Percentiles rank a stretch among this genome's conserved stretches.
These are phyloP conservation scores for Globisporangium rhizosaccharum DNA, from an alignment of 352 stramenopile species.

Conservation along the genomic window DNA sequence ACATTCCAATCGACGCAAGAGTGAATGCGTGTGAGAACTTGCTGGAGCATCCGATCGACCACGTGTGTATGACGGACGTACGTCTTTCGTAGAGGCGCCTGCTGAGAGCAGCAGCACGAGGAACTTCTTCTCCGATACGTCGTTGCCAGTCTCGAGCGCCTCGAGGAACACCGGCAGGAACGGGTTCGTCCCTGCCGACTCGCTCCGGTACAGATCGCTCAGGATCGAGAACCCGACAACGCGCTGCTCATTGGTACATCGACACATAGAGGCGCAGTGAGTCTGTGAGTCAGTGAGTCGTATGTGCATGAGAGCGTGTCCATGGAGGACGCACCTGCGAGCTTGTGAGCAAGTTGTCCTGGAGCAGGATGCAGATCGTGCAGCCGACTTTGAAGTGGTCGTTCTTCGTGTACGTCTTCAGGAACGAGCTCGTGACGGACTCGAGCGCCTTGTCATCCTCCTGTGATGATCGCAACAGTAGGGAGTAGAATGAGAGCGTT, in stretches of 20 bases:
- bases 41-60: not conserved
- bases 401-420: slow-evolving; percentile 83
- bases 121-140: slow-evolving; percentile 78
- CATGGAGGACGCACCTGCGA: slow-evolving; percentile 48
- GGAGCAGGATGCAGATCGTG: slow-evolving; percentile 85
- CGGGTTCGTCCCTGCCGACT: slow-evolving; percentile 71
- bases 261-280: not conserved
- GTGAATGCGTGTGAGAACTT: not conserved
- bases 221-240: slow-evolving; percentile 86
- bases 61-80: slow-evolving; percentile 16
- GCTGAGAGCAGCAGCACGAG: slow-evolving; percentile 60
- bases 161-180: slow-evolving; percentile 87
- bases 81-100: slow-evolving; percentile 39
- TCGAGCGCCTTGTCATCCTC: slow-evolving; percentile 84
- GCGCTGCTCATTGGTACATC: slow-evolving; percentile 32
- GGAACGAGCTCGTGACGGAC: slow-evolving; percentile 59
- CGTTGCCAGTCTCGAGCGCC: slow-evolving; percentile 64
- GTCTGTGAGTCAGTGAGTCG: no score
- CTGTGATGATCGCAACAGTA: slow-evolving; percentile 20
- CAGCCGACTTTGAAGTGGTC: slow-evolving; percentile 90
- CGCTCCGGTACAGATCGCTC: slow-evolving; percentile 78
- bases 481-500: slow-evolving; percentile 6
- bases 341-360: slow-evolving; percentile 89
- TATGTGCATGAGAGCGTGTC: no score
- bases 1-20: not conserved